Conservation (phyloP, 2,329 filamentous ascomycete species). For the Penicillium sp. region DNA sequence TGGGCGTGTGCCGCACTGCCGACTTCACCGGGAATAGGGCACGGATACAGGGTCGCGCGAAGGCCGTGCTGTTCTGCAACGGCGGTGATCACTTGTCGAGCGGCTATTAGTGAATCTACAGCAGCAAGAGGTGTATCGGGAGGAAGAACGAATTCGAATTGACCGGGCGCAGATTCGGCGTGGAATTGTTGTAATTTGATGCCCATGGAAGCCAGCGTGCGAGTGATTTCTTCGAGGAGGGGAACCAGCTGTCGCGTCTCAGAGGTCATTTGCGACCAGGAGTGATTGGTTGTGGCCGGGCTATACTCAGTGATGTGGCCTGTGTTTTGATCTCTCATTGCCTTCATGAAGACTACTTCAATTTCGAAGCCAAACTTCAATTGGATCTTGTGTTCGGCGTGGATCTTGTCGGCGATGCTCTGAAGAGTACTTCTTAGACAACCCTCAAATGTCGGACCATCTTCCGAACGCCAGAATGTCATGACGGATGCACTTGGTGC, state of each 20-base stretch:
- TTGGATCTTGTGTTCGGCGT: slow-evolving; percentile 51
- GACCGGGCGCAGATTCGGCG: slow-evolving; percentile 68
- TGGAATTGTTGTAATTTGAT: slow-evolving; percentile 73
- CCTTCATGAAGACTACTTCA: slow-evolving; percentile 69
- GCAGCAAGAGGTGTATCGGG: slow-evolving; percentile 63
- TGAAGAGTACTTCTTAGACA: slow-evolving; percentile 68
- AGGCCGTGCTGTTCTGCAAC: slow-evolving; percentile 62
- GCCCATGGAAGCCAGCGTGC: slow-evolving; percentile 57
- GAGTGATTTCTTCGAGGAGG: slow-evolving; percentile 65
- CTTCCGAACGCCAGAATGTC: slow-evolving; percentile 61
- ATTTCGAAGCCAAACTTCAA: slow-evolving; percentile 78
- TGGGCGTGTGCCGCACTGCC: slow-evolving; percentile 70
- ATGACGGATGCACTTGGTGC: slow-evolving; percentile 63
- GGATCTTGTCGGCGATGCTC: slow-evolving; percentile 52
- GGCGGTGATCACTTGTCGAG: slow-evolving; percentile 66
- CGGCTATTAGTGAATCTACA: slow-evolving; percentile 68
- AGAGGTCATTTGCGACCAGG: slow-evolving; percentile 66
- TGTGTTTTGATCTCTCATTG: slow-evolving; percentile 30
- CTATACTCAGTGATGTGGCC: slow-evolving; percentile 32
- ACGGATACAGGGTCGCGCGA: slow-evolving; percentile 71
- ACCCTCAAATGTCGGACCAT: slow-evolving; percentile 51
- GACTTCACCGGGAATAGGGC: slow-evolving; percentile 54
- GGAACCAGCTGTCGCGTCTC: slow-evolving; percentile 57
- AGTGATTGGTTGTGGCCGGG: slow-evolving; percentile 62
- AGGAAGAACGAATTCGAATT: slow-evolving; percentile 74